Evolutionary conservation across 1,284 basidiomycete species (phyloP), one percentile per base, ranked within the genome.

Genomic region (Trichosporon sp.): DNA sequence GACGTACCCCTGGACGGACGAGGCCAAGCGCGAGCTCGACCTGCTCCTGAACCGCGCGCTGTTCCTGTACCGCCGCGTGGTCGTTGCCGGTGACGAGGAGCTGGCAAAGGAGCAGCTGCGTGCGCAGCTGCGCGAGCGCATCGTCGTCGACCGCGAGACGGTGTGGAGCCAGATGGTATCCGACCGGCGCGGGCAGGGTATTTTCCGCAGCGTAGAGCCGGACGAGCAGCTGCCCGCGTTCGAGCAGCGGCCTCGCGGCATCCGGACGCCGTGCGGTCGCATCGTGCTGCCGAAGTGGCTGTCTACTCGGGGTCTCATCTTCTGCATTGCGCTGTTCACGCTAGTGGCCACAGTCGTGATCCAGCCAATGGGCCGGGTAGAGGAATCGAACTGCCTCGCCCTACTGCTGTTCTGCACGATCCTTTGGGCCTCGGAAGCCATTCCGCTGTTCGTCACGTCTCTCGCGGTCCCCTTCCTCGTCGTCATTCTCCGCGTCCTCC

Each of bases 151-250:
- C 69, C 71, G 80, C 58, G 80, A 81, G 66, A 82, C 89, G 0
- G 91, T 99, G 4, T 99, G 95, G 95, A 85, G 95, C 29, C 91
- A 95, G 79, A 98, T 99, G 95, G 94, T 99, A 70, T 74, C 74
- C 19, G 75, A 74, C 56, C 70, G 68, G n/a, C 69, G 76, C n/a
- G 64, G 66, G 10, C 89, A 89, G 13, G 87, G 88, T 33, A 91
- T 94, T 73, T 86, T 94, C 56, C 85, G 87, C 10, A 83, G 89
- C 37, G 81, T 86, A 32, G 83, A 84, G 58, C 75, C 74, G 25
- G 77, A 78, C 40, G 83, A 84, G 34, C 82, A 85, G 46, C 84
- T 86, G 63, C 79, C 81, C n/a, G 83, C 82, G 3, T 70, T 85
- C n/a, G 76, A 87, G 29, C 74, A 82, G n/a, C 64, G 69, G 23